These are phyloP conservation scores for Pseudoturritis turrita DNA, from an alignment of 345 rosid genomes.

Conservation along the genomic window DNA sequence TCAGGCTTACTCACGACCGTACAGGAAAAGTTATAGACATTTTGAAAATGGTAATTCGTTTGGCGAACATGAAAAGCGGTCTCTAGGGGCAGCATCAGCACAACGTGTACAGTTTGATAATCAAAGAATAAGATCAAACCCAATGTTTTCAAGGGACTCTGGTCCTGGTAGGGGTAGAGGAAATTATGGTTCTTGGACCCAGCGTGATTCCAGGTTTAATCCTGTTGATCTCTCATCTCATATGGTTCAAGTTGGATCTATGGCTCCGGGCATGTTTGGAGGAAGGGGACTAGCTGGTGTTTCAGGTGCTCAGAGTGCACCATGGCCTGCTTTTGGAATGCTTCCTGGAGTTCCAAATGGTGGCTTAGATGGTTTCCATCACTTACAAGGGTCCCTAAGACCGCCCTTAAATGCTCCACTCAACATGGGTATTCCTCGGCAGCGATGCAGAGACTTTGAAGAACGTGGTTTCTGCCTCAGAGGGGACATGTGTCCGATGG, in stretches of 20 bases:
- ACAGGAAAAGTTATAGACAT: slow-evolving; percentile 58
- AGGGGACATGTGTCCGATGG: slow-evolving; percentile 99
- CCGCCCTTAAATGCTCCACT: slow-evolving; percentile 57
- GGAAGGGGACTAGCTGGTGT: slow-evolving; percentile 73
- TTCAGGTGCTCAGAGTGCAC: slow-evolving; percentile 54
- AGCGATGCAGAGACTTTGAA: slow-evolving; percentile 94
- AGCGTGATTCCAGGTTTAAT: slow-evolving; percentile 61
- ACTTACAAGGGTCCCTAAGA: slow-evolving; percentile 71
- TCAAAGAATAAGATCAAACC: slow-evolving; percentile 60
- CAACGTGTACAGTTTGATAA: slow-evolving; percentile 55
- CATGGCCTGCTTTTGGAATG: slow-evolving; percentile 84
- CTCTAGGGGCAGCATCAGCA: slow-evolving; percentile 41
- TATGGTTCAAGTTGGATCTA: slow-evolving; percentile 54
- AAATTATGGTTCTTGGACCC: slow-evolving; percentile 71
- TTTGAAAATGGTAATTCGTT: slow-evolving; percentile 61
- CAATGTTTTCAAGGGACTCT: slow-evolving; percentile 52
- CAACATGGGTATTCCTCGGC: slow-evolving; percentile 72
- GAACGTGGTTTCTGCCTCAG: slow-evolving; percentile 98
- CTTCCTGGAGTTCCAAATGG: slow-evolving; percentile 72
- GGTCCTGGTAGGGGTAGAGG: slow-evolving; percentile 87
- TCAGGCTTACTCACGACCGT: slow-evolving; percentile 51
- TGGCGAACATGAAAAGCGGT: slow-evolving; percentile 61
- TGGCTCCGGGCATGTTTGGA: slow-evolving; percentile 52
- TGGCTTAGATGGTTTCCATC: slow-evolving; percentile 68
- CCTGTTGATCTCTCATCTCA: slow-evolving; percentile 68